Evolutionary conservation across 2,329 filamentous ascomycete species (phyloP).

Genomic region (Hypoxylon rubiginosum): DNA sequence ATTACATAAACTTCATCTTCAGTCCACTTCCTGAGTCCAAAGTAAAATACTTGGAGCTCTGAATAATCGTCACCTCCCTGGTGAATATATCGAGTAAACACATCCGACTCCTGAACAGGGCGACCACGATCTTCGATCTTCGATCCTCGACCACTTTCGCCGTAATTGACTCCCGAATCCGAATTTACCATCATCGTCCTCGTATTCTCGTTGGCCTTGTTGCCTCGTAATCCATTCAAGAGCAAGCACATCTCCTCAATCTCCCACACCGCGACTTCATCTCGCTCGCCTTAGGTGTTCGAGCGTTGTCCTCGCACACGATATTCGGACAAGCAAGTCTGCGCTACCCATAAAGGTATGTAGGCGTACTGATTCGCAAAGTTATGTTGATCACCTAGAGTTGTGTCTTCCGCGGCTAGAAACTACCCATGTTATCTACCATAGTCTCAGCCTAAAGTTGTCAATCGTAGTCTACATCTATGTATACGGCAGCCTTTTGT

Average conservation of each 20-base stretch:
- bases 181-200: conserved; percentile 10
- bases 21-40: conserved; percentile 23
- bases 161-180: conserved; percentile 7
- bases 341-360: conserved; percentile 23
- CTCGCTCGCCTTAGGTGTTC: conserved; percentile 13
- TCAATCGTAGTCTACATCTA: background rate
- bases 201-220: background rate
- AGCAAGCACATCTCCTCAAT: conserved; percentile 3
- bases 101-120: conserved; percentile 1
- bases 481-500: background rate
- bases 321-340: conserved; percentile 15
- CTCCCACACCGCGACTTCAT: conserved; percentile 8
- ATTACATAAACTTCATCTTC: conserved; percentile 12
- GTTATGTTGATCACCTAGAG: background rate
- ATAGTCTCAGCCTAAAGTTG: background rate
- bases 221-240: background rate
- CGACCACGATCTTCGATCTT: too few relatives aligned
- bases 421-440: conserved; percentile 8
- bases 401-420: background rate
- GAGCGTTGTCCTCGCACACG: conserved; percentile 7
- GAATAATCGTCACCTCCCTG: background rate
- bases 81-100: conserved; percentile 14
- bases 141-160: conserved; percentile 7
- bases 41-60: conserved; percentile 12
- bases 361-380: conserved; percentile 8